These are phyloP conservation scores for Cenchrus purpureus DNA, from an alignment of 176 grass and related monocot species.

Conservation along the genomic window DNA sequence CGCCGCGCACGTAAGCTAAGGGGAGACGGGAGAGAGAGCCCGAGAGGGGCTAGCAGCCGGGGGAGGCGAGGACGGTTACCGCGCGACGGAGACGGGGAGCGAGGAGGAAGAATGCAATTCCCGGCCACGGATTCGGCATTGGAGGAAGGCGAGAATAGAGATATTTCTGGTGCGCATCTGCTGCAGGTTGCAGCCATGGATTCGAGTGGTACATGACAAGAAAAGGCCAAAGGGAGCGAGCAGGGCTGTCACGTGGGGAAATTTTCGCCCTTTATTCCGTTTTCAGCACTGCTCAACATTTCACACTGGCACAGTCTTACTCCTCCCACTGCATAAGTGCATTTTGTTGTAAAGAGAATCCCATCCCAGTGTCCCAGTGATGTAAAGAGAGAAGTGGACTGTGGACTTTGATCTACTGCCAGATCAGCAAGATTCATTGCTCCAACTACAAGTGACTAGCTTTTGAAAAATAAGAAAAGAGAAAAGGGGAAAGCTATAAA, in stretches of 20 bases:
- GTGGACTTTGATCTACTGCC: background rate
- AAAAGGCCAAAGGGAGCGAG: background rate
- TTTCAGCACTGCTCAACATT: background rate
- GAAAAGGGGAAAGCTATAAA: background rate
- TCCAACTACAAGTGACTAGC: background rate
- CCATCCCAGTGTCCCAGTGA: too few species aligned
- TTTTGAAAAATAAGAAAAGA: background rate
- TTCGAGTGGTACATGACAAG: background rate
- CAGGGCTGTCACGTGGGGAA: background rate
- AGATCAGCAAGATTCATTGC: background rate
- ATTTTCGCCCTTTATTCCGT: background rate
- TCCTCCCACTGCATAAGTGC: too few species aligned
- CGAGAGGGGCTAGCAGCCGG: background rate
- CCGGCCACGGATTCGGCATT: background rate
- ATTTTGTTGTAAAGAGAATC: background rate
- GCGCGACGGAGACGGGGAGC: background rate
- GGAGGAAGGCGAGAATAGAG: background rate
- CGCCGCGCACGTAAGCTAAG: too few species aligned
- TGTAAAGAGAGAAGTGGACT: background rate
- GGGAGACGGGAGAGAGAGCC: background rate
- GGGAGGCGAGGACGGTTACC: background rate
- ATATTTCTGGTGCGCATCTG: constrained; percentile 9
- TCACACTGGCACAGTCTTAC: background rate
- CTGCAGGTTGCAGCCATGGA: background rate
- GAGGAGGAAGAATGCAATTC: background rate